Evolutionary conservation across 495 filamentous ascomycete genomes (phyloP), one percentile per base, ranked within the genome.

Genomic region (Aspergillus hancockii): DNA sequence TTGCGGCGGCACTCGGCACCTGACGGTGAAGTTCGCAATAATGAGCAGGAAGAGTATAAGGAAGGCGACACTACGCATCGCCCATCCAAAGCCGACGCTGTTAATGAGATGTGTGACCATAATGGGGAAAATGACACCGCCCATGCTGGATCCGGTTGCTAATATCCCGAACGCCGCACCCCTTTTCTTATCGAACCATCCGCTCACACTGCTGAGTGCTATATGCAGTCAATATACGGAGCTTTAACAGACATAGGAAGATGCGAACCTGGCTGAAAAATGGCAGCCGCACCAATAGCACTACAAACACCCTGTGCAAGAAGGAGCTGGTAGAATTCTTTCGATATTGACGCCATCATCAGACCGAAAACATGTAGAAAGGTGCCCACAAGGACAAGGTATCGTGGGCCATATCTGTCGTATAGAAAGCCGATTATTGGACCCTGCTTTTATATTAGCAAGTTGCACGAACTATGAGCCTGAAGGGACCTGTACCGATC

Each of bases 381-480:
- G 3, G 82, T 81, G 7, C 89, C 90, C 0, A 73, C 68, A 0
- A 86, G 53, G 16, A 95, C 68, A 18, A 91, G 74, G 60, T 75
- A 87, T 49, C 82, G 76, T 12, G 90, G 88, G 1, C 90, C 90
- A 58, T 89, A 85, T 52, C 79, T 84, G 67, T 96, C 91, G 63
- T 52, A 66, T 0, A 72, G 30, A 8, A 12, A 25, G 12, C 68
- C 68, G 8, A 67, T 50, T 4, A 68, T 46, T 4, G 68, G 66
- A 0, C 63, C 65, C 65, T 66, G 36, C 18, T 25, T 40, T 41
- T 0, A 7, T 7, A 23, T 23, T 31, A 31, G 25, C 2, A 14
- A 10, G 36, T 2, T 6, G 0, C 16, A 21, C 16, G 3, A 45
- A n/a, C 8, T 16, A 52, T 14, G 10, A 22, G 36, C 6, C 51